phyloP scores from a whole-genome alignment of 1,284 basidiomycete species.

The Pyrrhoderma noxium region DNA sequence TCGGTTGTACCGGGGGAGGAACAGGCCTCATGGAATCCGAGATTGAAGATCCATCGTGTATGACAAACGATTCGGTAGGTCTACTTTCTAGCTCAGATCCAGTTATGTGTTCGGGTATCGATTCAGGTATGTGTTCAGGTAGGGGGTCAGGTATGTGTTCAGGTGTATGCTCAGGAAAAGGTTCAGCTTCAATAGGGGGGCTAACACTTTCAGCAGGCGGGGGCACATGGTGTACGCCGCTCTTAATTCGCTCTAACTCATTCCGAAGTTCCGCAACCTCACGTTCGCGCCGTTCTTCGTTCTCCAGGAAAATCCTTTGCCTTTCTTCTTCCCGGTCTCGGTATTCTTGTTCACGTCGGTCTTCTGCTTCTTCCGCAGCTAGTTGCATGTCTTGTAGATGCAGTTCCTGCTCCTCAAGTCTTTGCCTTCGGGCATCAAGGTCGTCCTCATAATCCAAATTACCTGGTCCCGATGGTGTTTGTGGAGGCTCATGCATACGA shows the following conservation, averaged over 20 bases:
- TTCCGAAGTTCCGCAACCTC: constrained; percentile 47
- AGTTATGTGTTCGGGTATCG: too few species aligned
- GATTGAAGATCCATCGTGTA: background rate
- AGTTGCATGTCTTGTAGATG: constrained; percentile 39
- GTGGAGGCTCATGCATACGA: constrained; percentile 1
- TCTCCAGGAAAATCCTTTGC: constrained; percentile 50
- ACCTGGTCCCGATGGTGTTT: constrained; percentile 19
- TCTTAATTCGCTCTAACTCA: constrained; percentile 32
- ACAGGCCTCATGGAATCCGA: constrained; percentile 9
- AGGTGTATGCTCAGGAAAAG: background rate
- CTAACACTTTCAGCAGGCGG: background rate
- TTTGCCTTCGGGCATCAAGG: constrained; percentile 45
- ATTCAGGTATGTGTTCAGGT: too few species aligned
- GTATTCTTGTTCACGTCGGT: constrained; percentile 54
- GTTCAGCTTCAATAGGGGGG: background rate
- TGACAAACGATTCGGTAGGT: background rate
- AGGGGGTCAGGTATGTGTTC: too few species aligned
- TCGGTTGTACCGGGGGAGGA: constrained; percentile 30
- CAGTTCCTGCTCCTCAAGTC: constrained; percentile 47
- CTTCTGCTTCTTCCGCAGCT: constrained; percentile 49
- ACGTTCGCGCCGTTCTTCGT: constrained; percentile 47
- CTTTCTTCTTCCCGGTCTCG: constrained; percentile 56
- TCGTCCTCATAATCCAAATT: constrained; percentile 39
- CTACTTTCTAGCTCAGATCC: background rate
- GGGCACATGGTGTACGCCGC: constrained; percentile 26